Evolutionary conservation across 345 rosid species (phyloP), one percentile per base, ranked within the genome.

Genomic region (Aquilaria malaccensis): DNA sequence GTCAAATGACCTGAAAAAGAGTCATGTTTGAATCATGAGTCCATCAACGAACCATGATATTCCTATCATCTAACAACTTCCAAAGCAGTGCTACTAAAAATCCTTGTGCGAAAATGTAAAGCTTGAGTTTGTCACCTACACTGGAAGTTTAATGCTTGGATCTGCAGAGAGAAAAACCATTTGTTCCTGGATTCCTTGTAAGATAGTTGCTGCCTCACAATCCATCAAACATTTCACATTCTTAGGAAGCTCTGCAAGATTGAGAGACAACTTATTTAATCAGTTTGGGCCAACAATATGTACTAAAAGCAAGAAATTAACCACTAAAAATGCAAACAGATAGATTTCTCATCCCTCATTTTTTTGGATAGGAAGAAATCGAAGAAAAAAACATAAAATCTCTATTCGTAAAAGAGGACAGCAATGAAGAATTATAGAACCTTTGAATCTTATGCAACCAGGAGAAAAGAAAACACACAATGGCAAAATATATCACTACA

Each of bases 111-210:
- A 22, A 22, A 22, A 22, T 22, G 22, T 22, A 22, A 22, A 68
- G 49, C 45, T 59, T 7, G 30, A 54, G 54, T 12, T 12, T 51
- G 68, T 62, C 31, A 79, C 95, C 79, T 61, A 89, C 98, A 66
- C 74, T 6, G 97, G 94, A 66, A 89, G 82, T 67, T 85, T 93
- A 46, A 93, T 75, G 10, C 80, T 71, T 43, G 99, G 82, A 72
- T 94, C 99, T 70, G 63, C 82, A 33, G 96, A 94, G 52, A 94
- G 66, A 53, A 71, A 67, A 75, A 73, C 82, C 80, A 94, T 80
- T 67, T 86, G 92, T 52, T 79, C 97, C 78, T 90, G 95, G 71
- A 90, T 76, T 51, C 83, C 88, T 70, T 81, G 76, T 51, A 94
- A 79, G 62, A 84, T 68, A 61, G 71, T 61, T 62, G 87, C 78